Conservation (phyloP, 306 rosid species). For the Gastrolobium villosum region DNA sequence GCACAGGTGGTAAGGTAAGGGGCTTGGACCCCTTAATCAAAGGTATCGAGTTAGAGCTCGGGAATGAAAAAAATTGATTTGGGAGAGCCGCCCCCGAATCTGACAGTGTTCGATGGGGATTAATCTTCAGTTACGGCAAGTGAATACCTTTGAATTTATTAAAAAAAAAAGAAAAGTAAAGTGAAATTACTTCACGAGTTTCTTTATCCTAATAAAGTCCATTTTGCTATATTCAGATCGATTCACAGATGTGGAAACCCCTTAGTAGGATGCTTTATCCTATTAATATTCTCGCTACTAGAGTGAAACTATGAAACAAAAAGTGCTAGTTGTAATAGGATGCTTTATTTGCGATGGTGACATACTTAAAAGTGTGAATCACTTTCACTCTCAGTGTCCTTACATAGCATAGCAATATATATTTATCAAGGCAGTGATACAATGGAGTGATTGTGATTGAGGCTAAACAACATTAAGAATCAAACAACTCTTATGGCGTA, state of each 20-base stretch:
- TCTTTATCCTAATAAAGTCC: background rate
- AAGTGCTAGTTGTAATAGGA: background rate
- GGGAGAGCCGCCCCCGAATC: too few relatives aligned
- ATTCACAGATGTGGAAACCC: background rate
- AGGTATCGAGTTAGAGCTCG: too few relatives aligned
- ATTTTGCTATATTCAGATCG: background rate
- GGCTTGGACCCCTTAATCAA: too few relatives aligned
- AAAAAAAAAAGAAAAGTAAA: too few relatives aligned
- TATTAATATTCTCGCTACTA: background rate
- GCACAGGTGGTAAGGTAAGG: too few relatives aligned
- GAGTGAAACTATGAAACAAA: background rate
- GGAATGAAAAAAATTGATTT: too few relatives aligned
- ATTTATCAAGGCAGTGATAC: background rate
- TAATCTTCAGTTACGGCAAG: too few relatives aligned
- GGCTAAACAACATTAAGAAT: slow-evolving; percentile 1
- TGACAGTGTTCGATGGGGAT: too few relatives aligned
- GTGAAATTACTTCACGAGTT: background rate
- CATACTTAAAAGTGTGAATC: background rate
- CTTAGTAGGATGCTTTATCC: background rate
- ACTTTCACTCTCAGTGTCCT: slow-evolving; percentile 16
- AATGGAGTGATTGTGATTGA: background rate
- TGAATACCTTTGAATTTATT: too few relatives aligned
- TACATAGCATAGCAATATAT: slow-evolving; percentile 2
- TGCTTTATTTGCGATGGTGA: background rate
- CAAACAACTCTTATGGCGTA: slow-evolving; percentile 10